These are phyloP conservation scores for Erigeron philadelphicus DNA, from an alignment of 140 eudicot genomes.

Conservation along the genomic window DNA sequence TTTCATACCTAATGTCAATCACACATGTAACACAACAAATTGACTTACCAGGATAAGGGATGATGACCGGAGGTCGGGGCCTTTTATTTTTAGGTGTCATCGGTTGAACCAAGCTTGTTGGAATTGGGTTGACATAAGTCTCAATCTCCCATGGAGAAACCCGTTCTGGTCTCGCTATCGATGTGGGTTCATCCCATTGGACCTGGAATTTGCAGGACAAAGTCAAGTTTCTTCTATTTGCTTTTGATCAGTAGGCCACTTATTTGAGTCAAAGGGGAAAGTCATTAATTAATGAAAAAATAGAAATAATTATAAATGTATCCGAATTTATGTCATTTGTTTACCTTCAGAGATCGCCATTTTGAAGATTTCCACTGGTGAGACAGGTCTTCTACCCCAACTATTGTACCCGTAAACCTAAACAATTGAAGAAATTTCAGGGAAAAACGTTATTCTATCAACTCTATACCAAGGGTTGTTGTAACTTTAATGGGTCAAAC, in stretches of 20 bases:
- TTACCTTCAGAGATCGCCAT: constrained; percentile 87
- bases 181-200: constrained; percentile 94
- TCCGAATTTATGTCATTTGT: no score
- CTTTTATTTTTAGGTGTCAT: constrained; percentile 50
- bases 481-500: no score
- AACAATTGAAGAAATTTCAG: constrained; percentile 4
- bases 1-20: no score
- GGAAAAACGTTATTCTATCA: no score
- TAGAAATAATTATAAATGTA: no score
- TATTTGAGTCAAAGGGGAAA: not conserved
- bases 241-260: no score
- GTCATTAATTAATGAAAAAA: no score
- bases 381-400: constrained; percentile 72
- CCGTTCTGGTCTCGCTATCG: constrained; percentile 74
- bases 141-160: constrained; percentile 99
- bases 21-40: not conserved
- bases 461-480: no score
- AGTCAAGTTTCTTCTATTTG: no score
- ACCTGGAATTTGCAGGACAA: constrained; percentile 39
- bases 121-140: constrained; percentile 63
- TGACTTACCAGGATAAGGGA: constrained; percentile 54
- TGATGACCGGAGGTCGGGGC: constrained; percentile 45
- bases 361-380: constrained; percentile 66
- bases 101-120: constrained; percentile 45
- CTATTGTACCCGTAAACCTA: constrained; percentile 86